These are phyloP conservation scores for Picea mariana DNA, from an alignment of 83 land plant genomes.

Conservation along the genomic window DNA sequence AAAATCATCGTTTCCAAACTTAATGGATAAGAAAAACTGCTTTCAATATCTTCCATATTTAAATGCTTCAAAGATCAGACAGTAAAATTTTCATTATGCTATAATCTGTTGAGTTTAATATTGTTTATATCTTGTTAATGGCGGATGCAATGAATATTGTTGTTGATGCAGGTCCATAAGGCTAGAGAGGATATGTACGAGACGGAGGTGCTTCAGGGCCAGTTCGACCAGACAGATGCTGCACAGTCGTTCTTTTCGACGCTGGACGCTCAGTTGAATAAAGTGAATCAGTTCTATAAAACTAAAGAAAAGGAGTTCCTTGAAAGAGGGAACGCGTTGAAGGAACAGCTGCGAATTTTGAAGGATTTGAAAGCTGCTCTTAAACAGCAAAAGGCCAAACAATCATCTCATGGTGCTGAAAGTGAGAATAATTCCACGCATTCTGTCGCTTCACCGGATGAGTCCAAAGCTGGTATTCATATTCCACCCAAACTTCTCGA, in stretches of 20 bases:
- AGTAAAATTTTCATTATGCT: too few relatives aligned
- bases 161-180: conserved; percentile 43
- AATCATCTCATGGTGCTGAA: conserved; percentile 19
- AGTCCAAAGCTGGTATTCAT: conserved; percentile 26
- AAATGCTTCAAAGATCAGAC: too few relatives aligned
- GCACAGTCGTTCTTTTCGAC: conserved; percentile 48
- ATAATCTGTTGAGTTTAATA: too few relatives aligned
- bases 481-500: conserved; percentile 31
- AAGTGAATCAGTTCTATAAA: conserved; percentile 69
- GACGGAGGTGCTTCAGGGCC: conserved; percentile 56
- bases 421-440: neutral
- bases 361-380: conserved; percentile 25
- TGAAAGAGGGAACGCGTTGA: conserved; percentile 57
- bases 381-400: conserved; percentile 18
- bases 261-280: conserved; percentile 65
- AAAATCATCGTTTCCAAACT: too few relatives aligned
- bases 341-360: conserved; percentile 58
- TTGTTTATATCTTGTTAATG: too few relatives aligned
- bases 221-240: conserved; percentile 35
- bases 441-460: neutral
- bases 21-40: too few relatives aligned
- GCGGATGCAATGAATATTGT: too few relatives aligned
- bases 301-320: conserved; percentile 63
- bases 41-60: too few relatives aligned
- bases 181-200: conserved; percentile 50